Base-by-base conservation (phyloP, 2,329 filamentous ascomycete genomes). In the Pezicula neosporulosa region DNA sequence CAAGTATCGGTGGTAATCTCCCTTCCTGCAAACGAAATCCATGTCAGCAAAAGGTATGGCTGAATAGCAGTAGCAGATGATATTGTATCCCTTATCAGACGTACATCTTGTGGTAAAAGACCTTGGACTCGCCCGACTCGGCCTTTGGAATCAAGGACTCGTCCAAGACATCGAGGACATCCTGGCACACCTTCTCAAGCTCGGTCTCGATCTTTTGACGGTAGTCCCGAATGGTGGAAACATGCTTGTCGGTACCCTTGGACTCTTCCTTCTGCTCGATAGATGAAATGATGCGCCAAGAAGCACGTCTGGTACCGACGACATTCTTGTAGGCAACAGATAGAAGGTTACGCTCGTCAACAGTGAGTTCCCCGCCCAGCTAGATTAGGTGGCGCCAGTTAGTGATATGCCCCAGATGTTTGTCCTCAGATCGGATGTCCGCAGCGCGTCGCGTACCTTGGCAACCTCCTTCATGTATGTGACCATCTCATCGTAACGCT, bases 401-500 rank as follows among this genome's bases (percentile, higher is more conserved):
- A 60, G 58, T 48, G 43, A 47, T n/a, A 8, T 24, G 42, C 51
- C 49, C 44, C 38, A n/a, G 24, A 41, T 48, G 28, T 43, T 36
- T n/a, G 44, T 18, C 44, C 48, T 50, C 44, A 47, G 39, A 49
- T 53, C 44, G 42, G 60, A 65, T 70, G 21, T n/a, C 27, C 18
- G 18, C 35, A 66, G 42, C 37, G 42, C 21, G 54, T 57, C 46
- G 56, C 62, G 49, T 84, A 88, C 86, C 80, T 96, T 95, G 76
- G 93, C 93, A 69, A 97, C 93, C 87, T 97, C 91, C 90, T 97
- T 97, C 94, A 97, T 97, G 82, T 93, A 97, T 72, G 86, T 91
- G 67, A 97, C 93, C 93, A 97, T 97, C 80, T 97, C 94, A 93
- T 99, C 93, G 80, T 99, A 99, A 73, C 93, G 93, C 85, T 97